Conservation (phyloP, 1,284 basidiomycete genomes). For the Papiliotrema flavescens region DNA sequence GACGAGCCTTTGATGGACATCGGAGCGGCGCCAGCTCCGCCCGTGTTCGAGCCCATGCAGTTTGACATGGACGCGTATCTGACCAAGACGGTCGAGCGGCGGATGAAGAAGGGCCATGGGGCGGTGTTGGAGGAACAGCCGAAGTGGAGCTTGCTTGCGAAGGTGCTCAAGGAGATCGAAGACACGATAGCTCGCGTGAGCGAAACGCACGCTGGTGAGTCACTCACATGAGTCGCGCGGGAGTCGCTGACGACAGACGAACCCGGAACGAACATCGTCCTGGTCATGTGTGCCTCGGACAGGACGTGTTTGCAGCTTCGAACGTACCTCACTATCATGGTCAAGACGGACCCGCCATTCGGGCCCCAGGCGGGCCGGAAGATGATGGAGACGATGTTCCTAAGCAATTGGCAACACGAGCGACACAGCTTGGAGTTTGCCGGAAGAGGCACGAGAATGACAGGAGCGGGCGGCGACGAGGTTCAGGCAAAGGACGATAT, state of each 20-base stretch:
- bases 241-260: conserved; percentile 46
- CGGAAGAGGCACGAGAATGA: conserved; percentile 29
- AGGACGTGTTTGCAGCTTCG: conserved; percentile 69
- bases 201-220: conserved; percentile 40
- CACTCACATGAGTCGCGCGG: background rate
- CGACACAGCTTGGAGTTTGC: conserved; percentile 33
- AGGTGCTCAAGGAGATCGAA: conserved; percentile 88
- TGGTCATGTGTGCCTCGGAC: conserved; percentile 84
- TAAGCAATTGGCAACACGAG: conserved; percentile 47
- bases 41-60: conserved; percentile 37
- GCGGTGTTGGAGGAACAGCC: conserved; percentile 90
- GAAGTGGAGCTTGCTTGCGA: conserved; percentile 85
- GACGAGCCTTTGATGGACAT: conserved; percentile 23
- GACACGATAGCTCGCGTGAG: conserved; percentile 60
- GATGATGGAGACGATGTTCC: conserved; percentile 64
- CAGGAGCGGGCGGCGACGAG: conserved; percentile 31
- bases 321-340: conserved; percentile 70
- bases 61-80: conserved; percentile 35
- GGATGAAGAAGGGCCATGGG: conserved; percentile 75
- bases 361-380: conserved; percentile 53
- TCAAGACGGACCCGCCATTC: conserved; percentile 56
- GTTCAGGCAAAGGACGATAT: conserved; percentile 29
- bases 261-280: conserved; percentile 69
- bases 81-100: conserved; percentile 44
- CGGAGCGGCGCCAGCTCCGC: conserved; percentile 47